Evolutionary conservation across 2,329 filamentous ascomycete species (phyloP).

Genomic region (Fusarium drepaniforme): DNA sequence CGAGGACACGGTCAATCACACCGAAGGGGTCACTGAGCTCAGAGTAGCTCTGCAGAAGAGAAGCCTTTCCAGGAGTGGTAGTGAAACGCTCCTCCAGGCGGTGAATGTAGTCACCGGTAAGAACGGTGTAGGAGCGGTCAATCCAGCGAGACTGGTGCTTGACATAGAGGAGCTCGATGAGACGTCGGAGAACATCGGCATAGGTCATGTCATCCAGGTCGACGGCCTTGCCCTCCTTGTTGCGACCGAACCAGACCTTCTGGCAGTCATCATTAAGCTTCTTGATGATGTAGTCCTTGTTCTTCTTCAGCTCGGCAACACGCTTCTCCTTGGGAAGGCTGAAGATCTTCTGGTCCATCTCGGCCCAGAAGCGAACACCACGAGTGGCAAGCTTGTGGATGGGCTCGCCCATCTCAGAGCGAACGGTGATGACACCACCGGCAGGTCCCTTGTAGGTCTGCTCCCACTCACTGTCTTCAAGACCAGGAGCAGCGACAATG

Average conservation of each 20-base stretch:
- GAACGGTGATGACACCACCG: constrained; percentile 94
- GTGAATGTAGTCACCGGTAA: constrained; percentile 96
- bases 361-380: constrained; percentile 96
- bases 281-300: constrained; percentile 91
- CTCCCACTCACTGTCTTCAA: constrained; percentile 89
- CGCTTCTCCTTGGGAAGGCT: constrained; percentile 95
- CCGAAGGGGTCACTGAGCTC: constrained; percentile 88
- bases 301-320: constrained; percentile 87
- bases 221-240: constrained; percentile 82
- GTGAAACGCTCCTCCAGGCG: constrained; percentile 98
- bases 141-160: constrained; percentile 94
- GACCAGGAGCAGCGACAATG: constrained; percentile 86
- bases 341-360: constrained; percentile 99
- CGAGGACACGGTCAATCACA: constrained; percentile 82
- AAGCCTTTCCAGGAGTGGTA: constrained; percentile 75
- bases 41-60: constrained; percentile 88
- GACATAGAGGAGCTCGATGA: constrained; percentile 92
- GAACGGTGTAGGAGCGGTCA: constrained; percentile 81
- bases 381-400: constrained; percentile 99
- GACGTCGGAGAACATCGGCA: constrained; percentile 84
- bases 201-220: constrained; percentile 98
- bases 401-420: constrained; percentile 99
- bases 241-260: constrained; percentile 95
- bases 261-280: constrained; percentile 97
- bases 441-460: constrained; percentile 92